A percentile compares a stretch with the other conserved stretches of the same genome.
phyloP scores from a whole-genome alignment of 345 rosid species.

The Leavenworthia alabamica region DNA sequence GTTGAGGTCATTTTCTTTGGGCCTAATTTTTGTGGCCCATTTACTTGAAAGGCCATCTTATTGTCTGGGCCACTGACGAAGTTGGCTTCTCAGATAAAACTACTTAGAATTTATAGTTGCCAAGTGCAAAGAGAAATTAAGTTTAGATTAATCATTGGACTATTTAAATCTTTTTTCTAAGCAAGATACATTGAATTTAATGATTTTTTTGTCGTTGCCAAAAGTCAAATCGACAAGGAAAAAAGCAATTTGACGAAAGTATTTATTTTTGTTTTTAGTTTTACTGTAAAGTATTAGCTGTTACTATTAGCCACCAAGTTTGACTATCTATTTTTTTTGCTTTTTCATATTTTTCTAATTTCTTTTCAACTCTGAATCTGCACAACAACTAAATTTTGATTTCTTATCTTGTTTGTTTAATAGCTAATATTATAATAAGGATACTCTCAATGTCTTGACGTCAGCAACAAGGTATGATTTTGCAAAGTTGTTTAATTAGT shows the following conservation, averaged over 20 bases:
- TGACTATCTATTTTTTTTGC: too few species aligned
- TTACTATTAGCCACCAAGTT: too few species aligned
- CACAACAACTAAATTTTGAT: too few species aligned
- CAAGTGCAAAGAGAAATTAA: not conserved
- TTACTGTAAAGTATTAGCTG: too few species aligned
- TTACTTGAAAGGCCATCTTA: not conserved
- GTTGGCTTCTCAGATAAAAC: not conserved
- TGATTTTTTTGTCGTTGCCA: not conserved
- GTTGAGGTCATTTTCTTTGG: not conserved
- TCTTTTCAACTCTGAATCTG: too few species aligned
- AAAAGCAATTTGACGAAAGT: not conserved
- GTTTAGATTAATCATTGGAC: not conserved
- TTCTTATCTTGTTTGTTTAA: too few species aligned
- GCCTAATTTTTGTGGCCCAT: not conserved
- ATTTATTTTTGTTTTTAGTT: too few species aligned
- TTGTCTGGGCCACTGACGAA: not conserved
- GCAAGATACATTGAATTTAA: not conserved
- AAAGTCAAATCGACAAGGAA: not conserved
- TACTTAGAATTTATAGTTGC: not conserved
- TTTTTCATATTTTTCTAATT: too few species aligned
- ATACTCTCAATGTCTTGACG: too few species aligned
- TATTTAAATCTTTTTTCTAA: not conserved
- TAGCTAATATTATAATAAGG: too few species aligned
- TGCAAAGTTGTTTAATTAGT: too few species aligned
- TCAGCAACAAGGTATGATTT: too few species aligned